These are phyloP conservation scores for Fomitopsis betulina DNA, from an alignment of 1,284 basidiomycete species.

Conservation along the genomic window DNA sequence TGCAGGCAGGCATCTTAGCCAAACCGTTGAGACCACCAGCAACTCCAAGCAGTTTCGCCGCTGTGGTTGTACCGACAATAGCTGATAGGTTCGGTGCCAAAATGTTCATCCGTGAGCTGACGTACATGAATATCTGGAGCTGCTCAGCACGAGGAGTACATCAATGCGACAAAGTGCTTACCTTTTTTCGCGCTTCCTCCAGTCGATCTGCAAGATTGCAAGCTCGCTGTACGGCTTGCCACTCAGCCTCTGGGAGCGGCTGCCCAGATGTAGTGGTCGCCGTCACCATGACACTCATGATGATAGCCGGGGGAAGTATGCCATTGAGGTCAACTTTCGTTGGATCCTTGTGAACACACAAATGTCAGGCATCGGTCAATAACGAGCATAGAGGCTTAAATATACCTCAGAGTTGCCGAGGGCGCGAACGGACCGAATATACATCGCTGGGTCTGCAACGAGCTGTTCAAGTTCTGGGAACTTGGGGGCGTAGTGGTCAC, in stretches of 20 bases:
- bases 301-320: conserved; percentile 85
- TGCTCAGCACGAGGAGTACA: no score
- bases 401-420: conserved; percentile 80
- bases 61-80: conserved; percentile 97
- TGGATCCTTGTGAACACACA: conserved; percentile 50
- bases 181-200: conserved; percentile 85
- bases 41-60: conserved; percentile 96
- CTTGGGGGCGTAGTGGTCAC: conserved; percentile 94
- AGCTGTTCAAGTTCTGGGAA: conserved; percentile 98
- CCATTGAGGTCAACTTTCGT: conserved; percentile 79
- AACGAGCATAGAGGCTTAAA: conserved; percentile 3
- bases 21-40: conserved; percentile 91
- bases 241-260: conserved; percentile 65
- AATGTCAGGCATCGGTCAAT: background rate
- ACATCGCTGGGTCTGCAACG: conserved; percentile 88
- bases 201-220: conserved; percentile 86
- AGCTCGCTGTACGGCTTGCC: conserved; percentile 80
- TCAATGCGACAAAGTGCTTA: conserved; percentile 23
- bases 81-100: conserved; percentile 97
- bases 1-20: conserved; percentile 93
- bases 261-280: conserved; percentile 88
- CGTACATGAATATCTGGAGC: conserved; percentile 90
- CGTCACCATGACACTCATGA: conserved; percentile 95
- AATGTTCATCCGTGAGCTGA: conserved; percentile 97
- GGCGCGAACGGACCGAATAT: conserved; percentile 86